Evolutionary conservation across 2,329 filamentous ascomycete genomes (phyloP), one percentile per base, ranked within the genome.

Genomic region (Verticillium nonalfalfae): DNA sequence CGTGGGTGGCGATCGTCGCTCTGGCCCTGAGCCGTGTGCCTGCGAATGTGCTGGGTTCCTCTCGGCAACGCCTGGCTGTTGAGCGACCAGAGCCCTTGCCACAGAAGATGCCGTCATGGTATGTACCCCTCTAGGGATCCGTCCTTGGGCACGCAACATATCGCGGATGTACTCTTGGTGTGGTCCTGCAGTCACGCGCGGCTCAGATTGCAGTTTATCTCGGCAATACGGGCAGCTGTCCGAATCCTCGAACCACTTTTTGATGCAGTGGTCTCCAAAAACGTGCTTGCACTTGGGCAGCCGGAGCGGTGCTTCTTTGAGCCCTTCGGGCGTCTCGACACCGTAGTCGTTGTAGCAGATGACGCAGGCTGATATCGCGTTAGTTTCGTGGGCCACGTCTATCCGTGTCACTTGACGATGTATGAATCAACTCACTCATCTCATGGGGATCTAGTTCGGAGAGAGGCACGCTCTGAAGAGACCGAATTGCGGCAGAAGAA

Each of bases 301-400:
- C 21, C 83, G 81, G 15, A 88, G 70, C 1, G 86, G 83, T 2
- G 72, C 75, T 68, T 89, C 86, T 56, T 75, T 78, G 21, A 83
- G 72, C 1, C 85, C 85, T 64, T 88, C 86, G 0, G 85, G 84
- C 34, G 80, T 85, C 61, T 75, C 70, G 14, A 79, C 75, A 38
- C 83, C 84, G 66, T 82, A 87, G 9, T 86, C 83, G 64, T 86
- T 87, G 68, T 88, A 88, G 72, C 85, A 88, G 62, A 88, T 88
- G 21, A 84, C 79, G 68, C 85, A 88, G 14, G 73, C 85, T 88
- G 65, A 36, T 1, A 52, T 11, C 14, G 13, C 2, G 56, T 65
- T 45, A 63, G 34, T 26, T 7, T 50, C 61, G 57, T 5, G 59
- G 45, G 9, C 2, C n/a, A n/a, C n/a, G 10, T 26, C 26, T 26